These are phyloP conservation scores for Hippophae tibetana DNA, from an alignment of 306 rosid genomes.

Conservation along the genomic window DNA sequence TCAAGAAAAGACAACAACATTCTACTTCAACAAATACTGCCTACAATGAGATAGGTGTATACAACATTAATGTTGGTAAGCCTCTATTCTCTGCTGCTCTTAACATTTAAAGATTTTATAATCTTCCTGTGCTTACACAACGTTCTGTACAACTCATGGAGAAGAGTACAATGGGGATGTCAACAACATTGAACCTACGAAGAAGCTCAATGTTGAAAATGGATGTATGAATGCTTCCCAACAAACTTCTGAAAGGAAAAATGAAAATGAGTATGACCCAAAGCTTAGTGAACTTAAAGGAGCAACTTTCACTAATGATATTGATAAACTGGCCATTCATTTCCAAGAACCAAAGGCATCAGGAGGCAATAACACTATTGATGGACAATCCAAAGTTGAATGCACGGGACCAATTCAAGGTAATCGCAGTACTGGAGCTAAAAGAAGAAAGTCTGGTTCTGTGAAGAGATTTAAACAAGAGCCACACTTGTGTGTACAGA, in stretches of 20 bases:
- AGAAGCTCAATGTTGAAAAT: constrained; percentile 24
- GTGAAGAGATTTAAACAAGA: constrained; percentile 79
- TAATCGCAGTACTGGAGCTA: constrained; percentile 61
- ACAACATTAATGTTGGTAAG: constrained; percentile 23
- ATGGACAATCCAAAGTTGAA: constrained; percentile 29
- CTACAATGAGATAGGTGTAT: constrained; percentile 41
- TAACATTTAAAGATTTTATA: constrained; percentile 16
- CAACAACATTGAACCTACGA: constrained; percentile 16
- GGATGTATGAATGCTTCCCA: constrained; percentile 17
- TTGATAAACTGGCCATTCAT: constrained; percentile 37
- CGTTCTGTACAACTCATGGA: constrained; percentile 26
- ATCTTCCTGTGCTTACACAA: constrained; percentile 36
- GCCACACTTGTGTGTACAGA: constrained; percentile 19
- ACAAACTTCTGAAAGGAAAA: constrained; percentile 19
- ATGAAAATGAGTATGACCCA: constrained; percentile 56
- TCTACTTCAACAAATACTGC: constrained; percentile 33
- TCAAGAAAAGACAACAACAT: constrained; percentile 64
- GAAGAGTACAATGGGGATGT: constrained; percentile 28
- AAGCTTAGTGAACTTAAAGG: constrained; percentile 72
- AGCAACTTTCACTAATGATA: constrained; percentile 27
- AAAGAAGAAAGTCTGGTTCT: constrained; percentile 74
- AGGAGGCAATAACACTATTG: constrained; percentile 19
- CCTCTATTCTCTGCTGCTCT: constrained; percentile 34
- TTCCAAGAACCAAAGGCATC: constrained; percentile 35
- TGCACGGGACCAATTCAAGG: constrained; percentile 26